Base-by-base conservation (phyloP, 2,329 filamentous ascomycete species). In the Sporothrix dimorphospora region DNA sequence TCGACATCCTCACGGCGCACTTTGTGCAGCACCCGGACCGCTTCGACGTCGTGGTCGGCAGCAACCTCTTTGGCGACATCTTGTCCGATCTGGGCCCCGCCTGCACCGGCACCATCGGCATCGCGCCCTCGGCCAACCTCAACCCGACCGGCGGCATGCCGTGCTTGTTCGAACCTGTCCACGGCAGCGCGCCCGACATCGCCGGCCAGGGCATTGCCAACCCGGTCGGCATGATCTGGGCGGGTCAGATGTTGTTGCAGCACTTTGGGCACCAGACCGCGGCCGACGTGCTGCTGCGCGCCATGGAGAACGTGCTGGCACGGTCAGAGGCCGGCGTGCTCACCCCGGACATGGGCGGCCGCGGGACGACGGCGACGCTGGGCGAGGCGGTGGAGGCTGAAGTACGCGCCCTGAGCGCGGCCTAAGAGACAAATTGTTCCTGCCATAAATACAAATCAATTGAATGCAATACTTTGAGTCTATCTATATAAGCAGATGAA, bases 51-150 rank as follows among this genome's bases (percentile, higher is more conserved):
- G 87, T 91, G 73, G 88, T 91, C 27, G 88, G 88, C 4, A 89
- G 87, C 1, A 91, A 91, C 75, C 77, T 90, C 80, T 84, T 77
- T 70, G 57, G 76, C 16, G 89, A 91, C 76, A 90, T 91, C 71
- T 83, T 92, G 2, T 90, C 88, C 4, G 90, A 92, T 78, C 83
- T 92, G 19, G 90, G 89, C 16, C 89, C 90, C 19, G 88, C 89
- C 0, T 81, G 92, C 4, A 89, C 89, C n/a, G 90, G 90, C 1
- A 89, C 85, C 2, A 92, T 92, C 74, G 89, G 90, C 5, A 91
- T 92, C 73, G 90, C 90, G 1, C 89, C 90, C 1, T 90, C 89
- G 0, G 86, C 83, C 47, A 91, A 91, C 75, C 82, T 92, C 7
- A 89, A 91, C 75, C 89, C 89, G 5, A 81, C 80, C 8, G 76